Evolutionary conservation across 805 yeast species (phyloP), one percentile per base, ranked within the genome.

Genomic region (Starmerella bacillaris): DNA sequence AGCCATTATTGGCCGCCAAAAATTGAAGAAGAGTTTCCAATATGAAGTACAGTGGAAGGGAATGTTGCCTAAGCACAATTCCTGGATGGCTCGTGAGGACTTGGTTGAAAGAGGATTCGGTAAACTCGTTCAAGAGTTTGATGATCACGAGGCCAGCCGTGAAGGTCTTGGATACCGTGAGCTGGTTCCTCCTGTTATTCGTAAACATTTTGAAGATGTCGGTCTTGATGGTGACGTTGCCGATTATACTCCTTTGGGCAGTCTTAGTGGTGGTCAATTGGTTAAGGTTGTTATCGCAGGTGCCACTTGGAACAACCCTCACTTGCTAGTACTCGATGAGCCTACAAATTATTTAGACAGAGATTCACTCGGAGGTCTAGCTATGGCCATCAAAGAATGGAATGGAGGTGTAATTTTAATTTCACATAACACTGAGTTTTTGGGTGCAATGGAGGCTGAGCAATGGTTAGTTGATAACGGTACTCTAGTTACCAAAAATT

Each of bases 281-380:
- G 98, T 86, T 41, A 86, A 86, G 61, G 96, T 86, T 44, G 98
- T 86, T 41, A 86, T 86, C 63, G 96, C 96, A 11, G 98, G 96
- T 61, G 95, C 96, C 45, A 86, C 86, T 89, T 86, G 98, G 98
- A 86, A 89, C 62, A 89, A 86, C 56, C 98, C 98, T 15, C 98
- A 86, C 59, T 70, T 86, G 58, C 69, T 86, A 44, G 98, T 86
- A 29, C 68, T 89, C 65, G 98, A 89, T 71, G 98, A 86, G 74
- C 98, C 98, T 68, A 89, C 98, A 58, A 86, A 86, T 71, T 89
- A 86, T 68, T 72, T 86, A 72, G 98, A 86, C 67, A 76, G 98
- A 67, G 98, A 86, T 58, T 84, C 96, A 18, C 67, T 86, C 43
- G 98, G 96, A 58, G 98, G 95, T 32, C 68, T 86, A 48, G 96